phyloP scores from a whole-genome alignment of 257 asterid genomes.

The Solanum ahanhuiri region DNA sequence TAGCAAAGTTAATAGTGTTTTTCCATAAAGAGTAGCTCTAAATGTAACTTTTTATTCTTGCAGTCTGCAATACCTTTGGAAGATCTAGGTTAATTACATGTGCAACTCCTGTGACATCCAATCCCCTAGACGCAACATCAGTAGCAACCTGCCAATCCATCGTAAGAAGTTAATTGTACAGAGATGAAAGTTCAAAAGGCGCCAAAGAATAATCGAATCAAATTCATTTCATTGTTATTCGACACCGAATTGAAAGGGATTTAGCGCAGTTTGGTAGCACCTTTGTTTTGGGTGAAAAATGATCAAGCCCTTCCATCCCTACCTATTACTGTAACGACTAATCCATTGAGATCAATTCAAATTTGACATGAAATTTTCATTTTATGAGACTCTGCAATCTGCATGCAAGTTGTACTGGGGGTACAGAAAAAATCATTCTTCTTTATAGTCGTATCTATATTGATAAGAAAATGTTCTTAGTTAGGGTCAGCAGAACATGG shows the following conservation, averaged over 20 bases:
- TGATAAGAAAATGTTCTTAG: neutral
- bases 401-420: neutral
- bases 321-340: neutral
- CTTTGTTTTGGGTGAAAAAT: neutral
- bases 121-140: conserved; percentile 90
- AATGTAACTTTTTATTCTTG: neutral
- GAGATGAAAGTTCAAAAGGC: neutral
- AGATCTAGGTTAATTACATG: conserved; percentile 83
- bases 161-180: neutral
- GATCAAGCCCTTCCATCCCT: neutral
- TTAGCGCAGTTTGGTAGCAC: neutral
- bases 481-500: neutral
- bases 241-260: neutral
- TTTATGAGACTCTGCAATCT: neutral
- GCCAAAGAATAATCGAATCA: neutral
- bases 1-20: neutral
- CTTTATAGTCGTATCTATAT: neutral
- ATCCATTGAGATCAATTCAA: neutral
- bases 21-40: neutral
- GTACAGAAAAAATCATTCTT: neutral
- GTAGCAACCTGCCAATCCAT: conserved; percentile 69
- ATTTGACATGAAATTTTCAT: neutral
- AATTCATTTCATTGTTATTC: neutral
- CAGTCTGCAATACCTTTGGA: conserved; percentile 56
- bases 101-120: conserved; percentile 84